A percentile compares a stretch with the other conserved stretches of the same genome.
Conservation (phyloP, 2,329 filamentous ascomycete genomes). For the Mariannaea sp. region DNA sequence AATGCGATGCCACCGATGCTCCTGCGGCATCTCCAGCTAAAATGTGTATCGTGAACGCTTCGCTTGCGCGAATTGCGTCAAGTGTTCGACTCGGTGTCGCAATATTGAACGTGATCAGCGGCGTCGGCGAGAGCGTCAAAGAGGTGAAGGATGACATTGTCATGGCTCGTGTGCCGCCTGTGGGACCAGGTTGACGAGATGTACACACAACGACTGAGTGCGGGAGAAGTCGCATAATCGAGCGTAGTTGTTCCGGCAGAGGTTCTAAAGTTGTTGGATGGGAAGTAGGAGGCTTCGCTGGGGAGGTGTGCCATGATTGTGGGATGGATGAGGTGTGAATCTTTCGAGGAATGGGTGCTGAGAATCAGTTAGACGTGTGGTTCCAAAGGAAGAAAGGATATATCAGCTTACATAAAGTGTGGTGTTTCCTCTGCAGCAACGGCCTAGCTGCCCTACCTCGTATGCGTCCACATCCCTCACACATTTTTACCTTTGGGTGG, state of each 20-base stretch:
- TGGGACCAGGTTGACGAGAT: conserved; percentile 43
- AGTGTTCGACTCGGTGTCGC: conserved; percentile 60
- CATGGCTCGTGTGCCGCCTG: conserved; percentile 52
- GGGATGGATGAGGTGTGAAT: conserved; percentile 24
- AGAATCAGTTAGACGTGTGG: conserved; percentile 14
- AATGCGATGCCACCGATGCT: conserved; percentile 56
- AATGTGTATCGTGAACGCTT: conserved; percentile 60
- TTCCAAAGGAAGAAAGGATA: not conserved
- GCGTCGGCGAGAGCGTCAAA: conserved; percentile 55
- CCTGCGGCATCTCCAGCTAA: conserved; percentile 54
- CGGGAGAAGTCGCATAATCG: conserved; percentile 58
- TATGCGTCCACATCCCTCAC: not conserved
- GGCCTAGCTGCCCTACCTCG: not conserved
- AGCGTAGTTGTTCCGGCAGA: conserved; percentile 55
- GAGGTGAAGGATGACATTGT: conserved; percentile 66
- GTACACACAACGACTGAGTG: conserved; percentile 63
- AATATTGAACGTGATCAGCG: conserved; percentile 62
- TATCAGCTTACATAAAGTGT: conserved; percentile 26
- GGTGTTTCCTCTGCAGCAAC: not conserved
- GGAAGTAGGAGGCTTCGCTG: conserved; percentile 42
- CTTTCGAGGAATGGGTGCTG: conserved; percentile 22
- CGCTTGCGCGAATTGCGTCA: conserved; percentile 51
- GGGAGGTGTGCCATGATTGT: conserved; percentile 39
- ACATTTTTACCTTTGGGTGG: not conserved
- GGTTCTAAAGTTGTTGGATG: conserved; percentile 40